These are phyloP conservation scores for Cercophora samala DNA, from an alignment of 495 filamentous ascomycete species.

Conservation along the genomic window DNA sequence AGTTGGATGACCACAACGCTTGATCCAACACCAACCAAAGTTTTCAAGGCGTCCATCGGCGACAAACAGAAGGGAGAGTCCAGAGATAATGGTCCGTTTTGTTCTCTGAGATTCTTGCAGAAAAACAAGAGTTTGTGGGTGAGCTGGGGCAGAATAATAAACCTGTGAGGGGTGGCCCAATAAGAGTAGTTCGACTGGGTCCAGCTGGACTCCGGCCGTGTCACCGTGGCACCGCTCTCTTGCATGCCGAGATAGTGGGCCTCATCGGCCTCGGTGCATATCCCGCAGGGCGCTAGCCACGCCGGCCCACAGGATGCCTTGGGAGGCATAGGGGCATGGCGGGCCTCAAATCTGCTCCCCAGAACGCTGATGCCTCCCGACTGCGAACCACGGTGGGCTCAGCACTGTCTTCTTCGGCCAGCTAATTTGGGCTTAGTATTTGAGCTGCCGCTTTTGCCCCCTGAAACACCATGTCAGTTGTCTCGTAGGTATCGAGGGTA, in stretches of 20 bases:
- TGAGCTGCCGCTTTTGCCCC: neutral
- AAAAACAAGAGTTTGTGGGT: neutral
- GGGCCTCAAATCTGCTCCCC: neutral
- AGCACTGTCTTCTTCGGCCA: neutral
- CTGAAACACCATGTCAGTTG: neutral
- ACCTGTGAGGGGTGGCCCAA: neutral
- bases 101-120: neutral
- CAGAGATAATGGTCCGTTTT: neutral
- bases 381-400: slow-evolving; percentile 1
- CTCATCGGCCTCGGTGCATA: neutral
- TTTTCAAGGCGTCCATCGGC: neutral
- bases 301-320: neutral
- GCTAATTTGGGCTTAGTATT: slow-evolving; percentile 6
- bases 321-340: neutral
- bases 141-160: neutral
- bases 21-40: neutral
- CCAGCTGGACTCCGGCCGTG: neutral
- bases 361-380: neutral
- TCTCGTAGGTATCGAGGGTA: neutral
- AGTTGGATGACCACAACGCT: neutral
- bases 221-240: neutral
- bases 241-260: slow-evolving; percentile 3
- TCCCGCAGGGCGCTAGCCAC: neutral
- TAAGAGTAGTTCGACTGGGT: neutral
- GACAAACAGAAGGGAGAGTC: neutral